phyloP scores from a whole-genome alignment of 495 filamentous ascomycete species.

The Daldinia bambusicola region DNA sequence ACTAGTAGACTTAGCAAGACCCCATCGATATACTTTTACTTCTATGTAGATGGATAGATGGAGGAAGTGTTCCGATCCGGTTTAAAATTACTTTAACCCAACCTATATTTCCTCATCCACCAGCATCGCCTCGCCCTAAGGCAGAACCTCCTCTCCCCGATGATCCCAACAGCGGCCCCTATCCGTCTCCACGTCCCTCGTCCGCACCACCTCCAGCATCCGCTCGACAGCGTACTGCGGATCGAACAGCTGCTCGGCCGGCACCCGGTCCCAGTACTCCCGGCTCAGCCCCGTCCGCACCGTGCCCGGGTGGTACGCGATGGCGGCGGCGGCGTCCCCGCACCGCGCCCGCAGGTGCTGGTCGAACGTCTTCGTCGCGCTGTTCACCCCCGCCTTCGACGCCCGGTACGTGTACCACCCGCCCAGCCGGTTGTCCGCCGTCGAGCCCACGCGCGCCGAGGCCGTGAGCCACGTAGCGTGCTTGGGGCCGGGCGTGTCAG shows the following conservation, averaged over 20 bases:
- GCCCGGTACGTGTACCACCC: slow-evolving; percentile 83
- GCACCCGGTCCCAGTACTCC: slow-evolving; percentile 73
- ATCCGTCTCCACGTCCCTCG: slow-evolving; percentile 55
- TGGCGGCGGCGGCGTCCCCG: slow-evolving; percentile 64
- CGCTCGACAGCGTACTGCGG: slow-evolving; percentile 69
- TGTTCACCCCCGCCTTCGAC: slow-evolving; percentile 77
- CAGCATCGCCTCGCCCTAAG: too few species aligned
- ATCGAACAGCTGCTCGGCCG: slow-evolving; percentile 69
- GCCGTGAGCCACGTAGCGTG: slow-evolving; percentile 74
- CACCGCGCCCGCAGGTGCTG: slow-evolving; percentile 65
- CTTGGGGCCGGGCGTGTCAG: too few species aligned
- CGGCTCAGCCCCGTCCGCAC: slow-evolving; percentile 78
- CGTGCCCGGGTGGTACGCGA: slow-evolving; percentile 85
- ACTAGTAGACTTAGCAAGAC: background rate
- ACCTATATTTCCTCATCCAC: slow-evolving; percentile 14
- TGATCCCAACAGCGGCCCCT: slow-evolving; percentile 82
- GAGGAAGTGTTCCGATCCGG: too few species aligned
- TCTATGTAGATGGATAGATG: too few species aligned
- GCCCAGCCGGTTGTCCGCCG: slow-evolving; percentile 73
- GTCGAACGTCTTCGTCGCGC: slow-evolving; percentile 77
- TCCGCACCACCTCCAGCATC: slow-evolving; percentile 64
- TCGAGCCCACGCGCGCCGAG: slow-evolving; percentile 80
- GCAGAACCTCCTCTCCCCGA: slow-evolving; percentile 74
- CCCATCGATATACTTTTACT: background rate
- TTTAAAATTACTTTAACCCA: background rate